phyloP scores from a whole-genome alignment of 2,329 filamentous ascomycete species.

The Orbilia blumenaviensis region DNA sequence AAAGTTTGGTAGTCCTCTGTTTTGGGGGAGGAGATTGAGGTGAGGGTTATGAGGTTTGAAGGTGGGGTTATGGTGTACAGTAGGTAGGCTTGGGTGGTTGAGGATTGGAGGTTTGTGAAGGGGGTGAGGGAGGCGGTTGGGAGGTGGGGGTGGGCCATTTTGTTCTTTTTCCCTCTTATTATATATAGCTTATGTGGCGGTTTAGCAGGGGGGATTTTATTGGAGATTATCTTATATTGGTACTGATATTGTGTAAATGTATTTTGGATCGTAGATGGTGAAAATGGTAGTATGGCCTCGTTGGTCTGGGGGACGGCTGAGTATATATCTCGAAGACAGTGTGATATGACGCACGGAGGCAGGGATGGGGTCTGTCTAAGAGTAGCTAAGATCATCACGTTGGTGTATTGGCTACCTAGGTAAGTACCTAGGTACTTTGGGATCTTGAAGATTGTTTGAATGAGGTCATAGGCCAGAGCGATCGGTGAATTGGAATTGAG shows the following conservation, averaged over 20 bases:
- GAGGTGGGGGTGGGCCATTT: neutral
- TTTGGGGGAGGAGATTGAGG: neutral
- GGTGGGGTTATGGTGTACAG: constrained; percentile 12
- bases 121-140: too few species aligned
- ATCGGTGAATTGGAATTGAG: too few species aligned
- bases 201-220: neutral
- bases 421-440: neutral
- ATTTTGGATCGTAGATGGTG: too few species aligned
- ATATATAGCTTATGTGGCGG: neutral
- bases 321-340: too few species aligned
- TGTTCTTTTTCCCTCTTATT: neutral
- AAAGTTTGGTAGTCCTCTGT: neutral
- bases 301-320: too few species aligned
- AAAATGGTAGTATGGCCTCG: too few species aligned
- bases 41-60: neutral
- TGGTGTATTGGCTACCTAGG: too few species aligned
- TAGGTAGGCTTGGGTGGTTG: constrained; percentile 17
- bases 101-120: too few species aligned
- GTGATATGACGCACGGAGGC: neutral
- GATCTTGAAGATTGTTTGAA: neutral
- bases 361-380: neutral
- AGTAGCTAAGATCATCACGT: neutral
- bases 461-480: constrained; percentile 2
- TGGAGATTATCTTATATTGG: neutral
- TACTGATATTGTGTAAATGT: too few species aligned